Evolutionary conservation across 257 asterid species (phyloP), one percentile per base, ranked within the genome.

Genomic region (Phtheirospermum japonicum): DNA sequence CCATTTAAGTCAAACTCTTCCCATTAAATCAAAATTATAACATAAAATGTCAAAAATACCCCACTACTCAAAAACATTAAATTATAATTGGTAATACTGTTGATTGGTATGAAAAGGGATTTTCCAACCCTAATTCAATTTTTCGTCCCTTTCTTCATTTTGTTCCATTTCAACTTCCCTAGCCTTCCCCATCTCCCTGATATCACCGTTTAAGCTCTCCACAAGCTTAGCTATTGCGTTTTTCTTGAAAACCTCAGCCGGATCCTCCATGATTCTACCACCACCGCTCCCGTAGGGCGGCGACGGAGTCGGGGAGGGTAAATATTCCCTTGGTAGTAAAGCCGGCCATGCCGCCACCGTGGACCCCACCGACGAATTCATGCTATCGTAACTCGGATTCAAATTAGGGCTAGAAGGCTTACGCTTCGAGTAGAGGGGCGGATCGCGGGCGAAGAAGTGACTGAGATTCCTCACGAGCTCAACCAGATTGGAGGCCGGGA

Each of bases 121-220:
- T n/a, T n/a, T n/a, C n/a, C n/a, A n/a, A n/a, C n/a, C n/a, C n/a
- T n/a, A n/a, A n/a, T n/a, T n/a, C n/a, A n/a, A n/a, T n/a, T n/a
- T n/a, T n/a, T n/a, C n/a, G n/a, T n/a, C n/a, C n/a, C n/a, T n/a
- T n/a, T n/a, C n/a, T n/a, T n/a, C n/a, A n/a, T n/a, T n/a, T n/a
- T n/a, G n/a, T 9, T 91, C 98, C 92, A 91, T 76, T 39, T 88
- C 94, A 0, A 65, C 85, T 67, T 91, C 96, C 68, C 82, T 75
- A 0, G 71, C 50, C 75, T 80, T 77, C 82, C 86, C 80, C 77
- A 85, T 53, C 72, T 80, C 90, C 69, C 68, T 57, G 7, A 88
- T 80, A 73, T 88, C 96, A 8, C 77, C 73, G 63, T 71, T 76
- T 36, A 83, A 61, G 46, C 43, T 70, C 71, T 68, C 92, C 68